Percentiles rank a stretch among this genome's conserved stretches.
phyloP scores from a whole-genome alignment of 805 yeast genomes.

The Lipomyces kockii region DNA sequence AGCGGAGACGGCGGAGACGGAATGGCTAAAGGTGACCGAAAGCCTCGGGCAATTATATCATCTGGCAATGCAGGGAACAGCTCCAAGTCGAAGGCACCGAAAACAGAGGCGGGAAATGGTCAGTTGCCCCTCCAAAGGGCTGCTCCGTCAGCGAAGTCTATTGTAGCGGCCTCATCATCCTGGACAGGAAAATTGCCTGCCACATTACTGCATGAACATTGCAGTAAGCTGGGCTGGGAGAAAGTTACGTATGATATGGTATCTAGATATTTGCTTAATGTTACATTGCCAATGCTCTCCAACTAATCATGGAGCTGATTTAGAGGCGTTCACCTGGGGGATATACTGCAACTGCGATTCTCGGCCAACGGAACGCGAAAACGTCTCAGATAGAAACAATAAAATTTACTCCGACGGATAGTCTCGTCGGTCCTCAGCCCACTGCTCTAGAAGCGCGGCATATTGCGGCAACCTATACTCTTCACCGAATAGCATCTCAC shows the following conservation, averaged over 20 bases:
- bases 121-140: slow-evolving; percentile 27
- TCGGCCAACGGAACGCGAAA: slow-evolving; percentile 80
- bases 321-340: slow-evolving; percentile 56
- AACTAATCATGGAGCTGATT: slow-evolving; percentile 2
- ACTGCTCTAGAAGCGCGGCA: slow-evolving; percentile 91
- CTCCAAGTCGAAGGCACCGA: slow-evolving; percentile 17
- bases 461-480: slow-evolving; percentile 84
- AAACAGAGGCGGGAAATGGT: slow-evolving; percentile 8
- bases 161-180: slow-evolving; percentile 70
- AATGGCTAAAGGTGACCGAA: slow-evolving; percentile 32
- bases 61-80: slow-evolving; percentile 35
- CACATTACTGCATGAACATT: slow-evolving; percentile 79
- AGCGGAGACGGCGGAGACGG: too few relatives aligned
- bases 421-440: slow-evolving; percentile 64
- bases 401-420: slow-evolving; percentile 57
- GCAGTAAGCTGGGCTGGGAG: slow-evolving; percentile 89
- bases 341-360: slow-evolving; percentile 63
- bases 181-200: slow-evolving; percentile 97
- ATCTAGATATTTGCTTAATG: slow-evolving; percentile 37
- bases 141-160: slow-evolving; percentile 38
- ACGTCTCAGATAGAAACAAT: slow-evolving; percentile 68
- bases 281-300: neutral
- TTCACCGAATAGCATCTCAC: slow-evolving; percentile 75
- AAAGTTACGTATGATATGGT: slow-evolving; percentile 79
- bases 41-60: slow-evolving; percentile 26